phyloP scores from a whole-genome alignment of 176 grass and related monocot genomes.

The Hordeum marinum region DNA sequence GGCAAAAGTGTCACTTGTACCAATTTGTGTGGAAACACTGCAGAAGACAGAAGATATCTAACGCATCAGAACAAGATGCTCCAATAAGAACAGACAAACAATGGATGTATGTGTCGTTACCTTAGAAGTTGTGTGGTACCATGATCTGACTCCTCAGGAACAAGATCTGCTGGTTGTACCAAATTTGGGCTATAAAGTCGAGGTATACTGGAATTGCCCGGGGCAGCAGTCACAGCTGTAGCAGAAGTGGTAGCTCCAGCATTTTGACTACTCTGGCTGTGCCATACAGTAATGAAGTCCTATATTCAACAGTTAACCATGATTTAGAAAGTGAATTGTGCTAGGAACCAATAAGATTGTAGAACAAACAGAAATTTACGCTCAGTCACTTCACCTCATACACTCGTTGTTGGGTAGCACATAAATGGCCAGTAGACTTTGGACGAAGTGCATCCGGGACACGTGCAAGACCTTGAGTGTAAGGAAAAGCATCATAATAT shows the following conservation, averaged over 20 bases:
- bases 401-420: slow-evolving; percentile 58
- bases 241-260: slow-evolving; percentile 43
- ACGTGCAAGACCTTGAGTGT: slow-evolving; percentile 67
- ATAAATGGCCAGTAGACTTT: slow-evolving; percentile 64
- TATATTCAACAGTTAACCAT: slow-evolving; percentile 35
- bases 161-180: slow-evolving; percentile 46
- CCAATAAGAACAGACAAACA: slow-evolving; percentile 1
- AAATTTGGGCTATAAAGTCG: slow-evolving; percentile 69
- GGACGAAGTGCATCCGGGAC: slow-evolving; percentile 74
- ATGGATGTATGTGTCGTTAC: slow-evolving; percentile 23
- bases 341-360: neutral
- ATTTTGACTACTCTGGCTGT: slow-evolving; percentile 76
- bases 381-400: slow-evolving; percentile 68
- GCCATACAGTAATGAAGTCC: slow-evolving; percentile 94
- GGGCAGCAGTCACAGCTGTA: slow-evolving; percentile 19
- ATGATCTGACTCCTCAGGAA: slow-evolving; percentile 48
- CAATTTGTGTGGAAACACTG: slow-evolving; percentile 46
- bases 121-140: slow-evolving; percentile 46
- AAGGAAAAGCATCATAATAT: slow-evolving; percentile 80
- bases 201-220: slow-evolving; percentile 43
- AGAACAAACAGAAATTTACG: neutral
- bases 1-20: slow-evolving; percentile 32
- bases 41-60: slow-evolving; percentile 29
- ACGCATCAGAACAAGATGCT: slow-evolving; percentile 9
- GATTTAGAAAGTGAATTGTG: neutral